Percentiles rank a stretch among this genome's conserved stretches.
phyloP scores from a whole-genome alignment of 192 early-diverging fungal genomes.

The Allomyces macrogynus region DNA sequence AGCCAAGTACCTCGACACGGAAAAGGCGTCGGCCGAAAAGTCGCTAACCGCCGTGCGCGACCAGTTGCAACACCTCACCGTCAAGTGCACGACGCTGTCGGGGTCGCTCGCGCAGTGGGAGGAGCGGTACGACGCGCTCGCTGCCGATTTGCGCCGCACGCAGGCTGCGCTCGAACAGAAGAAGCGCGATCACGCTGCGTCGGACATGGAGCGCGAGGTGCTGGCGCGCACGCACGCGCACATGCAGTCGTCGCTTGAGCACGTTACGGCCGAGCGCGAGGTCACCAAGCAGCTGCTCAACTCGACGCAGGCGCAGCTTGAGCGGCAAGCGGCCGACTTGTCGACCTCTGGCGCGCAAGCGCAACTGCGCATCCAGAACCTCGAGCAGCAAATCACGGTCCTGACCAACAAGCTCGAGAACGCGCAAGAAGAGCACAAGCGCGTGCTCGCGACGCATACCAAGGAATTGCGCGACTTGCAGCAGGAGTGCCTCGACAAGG shows the following conservation, averaged over 20 bases:
- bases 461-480: conserved; percentile 5
- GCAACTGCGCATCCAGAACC: neutral
- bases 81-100: too few species aligned
- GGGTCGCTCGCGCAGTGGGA: neutral
- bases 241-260: neutral
- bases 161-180: neutral
- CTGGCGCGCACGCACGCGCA: neutral
- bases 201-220: neutral
- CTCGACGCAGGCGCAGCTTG: neutral
- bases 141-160: neutral
- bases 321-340: neutral
- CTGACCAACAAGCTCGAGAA: conserved; percentile 1
- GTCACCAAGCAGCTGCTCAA: neutral
- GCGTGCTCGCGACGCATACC: conserved; percentile 17
- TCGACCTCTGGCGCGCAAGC: neutral
- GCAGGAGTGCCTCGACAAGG: neutral
- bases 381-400: neutral
- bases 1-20: neutral
- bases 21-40: neutral
- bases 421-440: conserved; percentile 17
- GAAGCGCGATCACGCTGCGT: neutral
- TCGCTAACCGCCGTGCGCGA: too few species aligned
- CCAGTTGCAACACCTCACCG: too few species aligned
- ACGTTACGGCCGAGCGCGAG: neutral
- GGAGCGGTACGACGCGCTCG: neutral